Base-by-base conservation (phyloP, 2,329 filamentous ascomycete species). In the Mariannaea elegans region DNA sequence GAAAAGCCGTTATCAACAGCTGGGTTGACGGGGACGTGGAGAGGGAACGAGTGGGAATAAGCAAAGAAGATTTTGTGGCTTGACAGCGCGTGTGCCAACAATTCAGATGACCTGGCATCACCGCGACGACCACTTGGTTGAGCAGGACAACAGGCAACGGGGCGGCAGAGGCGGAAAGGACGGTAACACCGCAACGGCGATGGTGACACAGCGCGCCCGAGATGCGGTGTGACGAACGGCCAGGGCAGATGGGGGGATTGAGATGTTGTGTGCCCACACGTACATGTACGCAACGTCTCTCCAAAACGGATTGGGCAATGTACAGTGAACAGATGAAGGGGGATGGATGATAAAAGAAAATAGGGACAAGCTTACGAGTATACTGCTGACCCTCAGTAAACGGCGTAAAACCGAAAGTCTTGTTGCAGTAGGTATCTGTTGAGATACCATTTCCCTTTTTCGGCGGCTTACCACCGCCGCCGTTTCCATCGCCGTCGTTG, bases 381-480 rank as follows among this genome's bases (percentile, higher is more conserved):
- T 78, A 85, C 47, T 81, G 68, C 53, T 80, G 76, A 10, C 80
- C 79, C 52, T 76, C 75, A 0, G 79, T 73, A 0, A 73, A 65
- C 5, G 81, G 81, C 39, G 77, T 73, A 52, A 85, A 77, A 73
- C 82, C 84, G 42, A 44, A 61, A 1, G 65, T 62, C 63, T 71
- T 66, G 27, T 65, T 57, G 32, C 66, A 67, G 67, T 71, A 51
- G 62, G 62, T 50, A 62, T 68, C 41, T 32, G 44, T 53, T 27
- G 61, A 45, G 42, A 65, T 41, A n/a, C 54, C 61, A 34, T 70
- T 62, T 29, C 76, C 72, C 29, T 51, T 36, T 12, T 31, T 47
- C 19, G 44, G 44, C 41, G 41, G 31, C 31, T 34, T 34, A 7
- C 29, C 19, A 12, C 41, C 18, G 21, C 51, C 27, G 29, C 39